Evolutionary conservation across 1,284 basidiomycete species (phyloP).

Genomic region (Tranzscheliella williamsii): DNA sequence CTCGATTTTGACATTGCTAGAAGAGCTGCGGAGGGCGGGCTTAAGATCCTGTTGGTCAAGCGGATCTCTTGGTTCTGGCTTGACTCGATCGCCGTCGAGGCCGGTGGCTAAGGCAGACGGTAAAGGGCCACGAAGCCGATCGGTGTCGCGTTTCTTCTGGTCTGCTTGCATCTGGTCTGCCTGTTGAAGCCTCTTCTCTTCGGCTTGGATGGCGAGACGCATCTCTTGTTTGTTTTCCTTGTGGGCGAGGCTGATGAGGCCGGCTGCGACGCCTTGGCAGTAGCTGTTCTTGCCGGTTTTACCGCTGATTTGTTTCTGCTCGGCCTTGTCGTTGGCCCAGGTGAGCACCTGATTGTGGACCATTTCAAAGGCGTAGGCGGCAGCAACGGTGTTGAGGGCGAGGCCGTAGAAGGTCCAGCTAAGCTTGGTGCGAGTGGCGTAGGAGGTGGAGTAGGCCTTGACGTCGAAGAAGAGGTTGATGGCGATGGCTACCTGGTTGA

Average conservation of each 20-base stretch:
- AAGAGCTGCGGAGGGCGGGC: neutral
- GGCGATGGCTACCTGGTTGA: slow-evolving; percentile 30
- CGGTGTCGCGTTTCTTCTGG: slow-evolving; percentile 10
- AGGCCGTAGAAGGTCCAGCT: slow-evolving; percentile 47
- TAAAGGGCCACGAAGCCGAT: slow-evolving; percentile 6
- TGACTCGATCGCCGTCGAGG: neutral
- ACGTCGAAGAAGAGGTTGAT: slow-evolving; percentile 42
- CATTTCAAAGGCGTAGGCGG: slow-evolving; percentile 47
- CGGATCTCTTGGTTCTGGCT: neutral
- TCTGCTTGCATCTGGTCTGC: slow-evolving; percentile 9
- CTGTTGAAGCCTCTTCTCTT: slow-evolving; percentile 28
- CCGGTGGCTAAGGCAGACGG: neutral
- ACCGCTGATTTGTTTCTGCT: slow-evolving; percentile 3
- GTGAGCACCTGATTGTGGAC: slow-evolving; percentile 44
- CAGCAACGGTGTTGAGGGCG: slow-evolving; percentile 43
- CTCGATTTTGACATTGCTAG: slow-evolving; percentile 30
- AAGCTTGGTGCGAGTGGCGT: slow-evolving; percentile 18
- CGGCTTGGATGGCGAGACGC: slow-evolving; percentile 29
- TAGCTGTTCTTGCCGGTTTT: slow-evolving; percentile 40
- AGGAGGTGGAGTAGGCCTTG: slow-evolving; percentile 31
- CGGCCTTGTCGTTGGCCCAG: slow-evolving; percentile 26
- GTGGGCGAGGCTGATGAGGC: slow-evolving; percentile 33
- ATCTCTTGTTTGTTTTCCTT: slow-evolving; percentile 43
- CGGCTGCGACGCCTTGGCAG: slow-evolving; percentile 27
- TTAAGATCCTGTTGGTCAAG: neutral